phyloP scores from a whole-genome alignment of 805 yeast species.

The Saturnispora ahearnii region DNA sequence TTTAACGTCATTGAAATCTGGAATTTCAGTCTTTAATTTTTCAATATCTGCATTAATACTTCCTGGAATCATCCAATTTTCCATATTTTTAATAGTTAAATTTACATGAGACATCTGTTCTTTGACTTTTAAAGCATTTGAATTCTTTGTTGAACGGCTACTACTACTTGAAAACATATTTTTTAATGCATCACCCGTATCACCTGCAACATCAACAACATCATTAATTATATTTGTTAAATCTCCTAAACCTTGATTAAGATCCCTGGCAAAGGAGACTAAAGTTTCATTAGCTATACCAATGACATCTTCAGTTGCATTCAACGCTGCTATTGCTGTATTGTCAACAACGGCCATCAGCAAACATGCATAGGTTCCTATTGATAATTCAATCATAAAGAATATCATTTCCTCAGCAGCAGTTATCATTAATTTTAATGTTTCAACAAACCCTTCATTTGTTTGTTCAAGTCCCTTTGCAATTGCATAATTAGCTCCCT shows the following conservation, averaged over 20 bases:
- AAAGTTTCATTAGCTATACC: conserved; percentile 54
- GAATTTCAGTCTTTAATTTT: conserved; percentile 42
- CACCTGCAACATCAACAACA: conserved; percentile 39
- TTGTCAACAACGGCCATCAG: conserved; percentile 67
- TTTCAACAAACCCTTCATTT: conserved; percentile 36
- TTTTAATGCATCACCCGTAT: conserved; percentile 34
- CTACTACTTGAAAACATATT: conserved; percentile 34
- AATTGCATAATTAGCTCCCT: conserved; percentile 45
- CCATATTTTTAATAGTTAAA: conserved; percentile 46
- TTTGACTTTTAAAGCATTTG: conserved; percentile 28
- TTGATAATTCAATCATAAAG: conserved; percentile 59
- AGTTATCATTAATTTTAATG: conserved; percentile 40
- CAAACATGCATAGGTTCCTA: conserved; percentile 86
- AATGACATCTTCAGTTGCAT: conserved; percentile 59
- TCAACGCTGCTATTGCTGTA: conserved; percentile 60
- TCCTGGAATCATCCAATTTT: conserved; percentile 55
- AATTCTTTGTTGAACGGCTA: conserved; percentile 25
- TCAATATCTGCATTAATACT: conserved; percentile 52
- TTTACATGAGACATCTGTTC: conserved; percentile 39
- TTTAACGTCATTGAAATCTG: conserved; percentile 57
- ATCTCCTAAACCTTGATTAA: conserved; percentile 58
- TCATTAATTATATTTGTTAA: conserved; percentile 50
- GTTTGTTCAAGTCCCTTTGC: conserved; percentile 39
- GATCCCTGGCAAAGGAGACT: conserved; percentile 41
- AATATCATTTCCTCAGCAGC: conserved; percentile 51